Evolutionary conservation across 768 basidiomycete species (phyloP), one percentile per base, ranked within the genome.

Genomic region (Austroboletus eburneus): DNA sequence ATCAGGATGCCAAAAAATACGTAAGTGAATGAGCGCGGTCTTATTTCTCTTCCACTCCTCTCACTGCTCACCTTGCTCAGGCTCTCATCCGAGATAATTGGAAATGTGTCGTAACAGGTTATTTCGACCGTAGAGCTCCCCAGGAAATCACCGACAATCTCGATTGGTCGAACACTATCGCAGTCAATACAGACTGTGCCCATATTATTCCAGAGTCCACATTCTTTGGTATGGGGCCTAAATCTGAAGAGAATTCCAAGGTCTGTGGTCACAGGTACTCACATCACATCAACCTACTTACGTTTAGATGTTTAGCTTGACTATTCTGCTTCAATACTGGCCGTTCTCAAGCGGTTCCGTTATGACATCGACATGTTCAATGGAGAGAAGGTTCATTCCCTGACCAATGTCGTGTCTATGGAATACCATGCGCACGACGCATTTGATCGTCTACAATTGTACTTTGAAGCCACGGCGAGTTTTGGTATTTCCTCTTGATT

Each of bases 21-120:
- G 51, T 55, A n/a, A n/a, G n/a, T n/a, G n/a, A n/a, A n/a, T 29
- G 29, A 13, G 13, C 13, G 13, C 20, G 25, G 23, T 34, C 21
- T 21, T 41, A 35, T 43, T 35, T 8, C 22, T 39, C 16, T 4
- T 29, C 9, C 22, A 21, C 20, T 18, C 12, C 36, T 45, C 38
- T 45, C 29, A 37, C 16, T 30, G 29, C 18, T 30, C 13, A 2
- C 35, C 30, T 51, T 42, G 12, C 24, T 43, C 18, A 69, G 70
- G 68, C 72, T 39, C 56, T 71, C 17, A 43, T 64, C 33, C 66
- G 71, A 24, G 70, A 73, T 46, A 58, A 55, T 6, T 68, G 49
- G 54, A 63, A 56, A 38, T 73, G 71, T 45, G 51, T 67, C 9
- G 48, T 70, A 7, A 62, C 64, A 9, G 63, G 61, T 39, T 17